These are phyloP conservation scores for Fusarium protoensiforme DNA, from an alignment of 2,329 filamentous ascomycete genomes.

Conservation along the genomic window DNA sequence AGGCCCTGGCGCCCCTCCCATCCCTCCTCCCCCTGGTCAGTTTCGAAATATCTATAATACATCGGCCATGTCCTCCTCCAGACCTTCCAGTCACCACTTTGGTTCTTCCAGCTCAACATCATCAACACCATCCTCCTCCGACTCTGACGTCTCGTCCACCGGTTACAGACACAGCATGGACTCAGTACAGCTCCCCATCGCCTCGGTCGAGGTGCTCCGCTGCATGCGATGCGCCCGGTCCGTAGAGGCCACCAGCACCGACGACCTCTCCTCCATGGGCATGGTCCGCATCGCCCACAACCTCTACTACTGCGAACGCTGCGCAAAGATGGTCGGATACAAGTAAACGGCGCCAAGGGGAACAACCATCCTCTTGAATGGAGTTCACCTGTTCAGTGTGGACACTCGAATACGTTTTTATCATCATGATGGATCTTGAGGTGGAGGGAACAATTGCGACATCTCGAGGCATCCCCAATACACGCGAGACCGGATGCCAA, in stretches of 20 bases:
- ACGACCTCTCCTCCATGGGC: constrained; percentile 66
- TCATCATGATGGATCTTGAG: not conserved
- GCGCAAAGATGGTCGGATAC: constrained; percentile 72
- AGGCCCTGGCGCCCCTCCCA: constrained; percentile 19
- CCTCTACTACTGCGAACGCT: constrained; percentile 74
- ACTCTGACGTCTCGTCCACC: constrained; percentile 40
- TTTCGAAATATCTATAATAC: constrained; percentile 34
- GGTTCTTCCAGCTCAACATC: constrained; percentile 38
- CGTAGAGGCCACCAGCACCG: constrained; percentile 70
- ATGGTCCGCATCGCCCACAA: constrained; percentile 75
- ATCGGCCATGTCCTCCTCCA: constrained; percentile 30
- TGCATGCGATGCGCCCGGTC: constrained; percentile 71
- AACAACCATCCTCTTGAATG: not conserved
- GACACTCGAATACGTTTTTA: not conserved
- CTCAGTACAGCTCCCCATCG: constrained; percentile 55
- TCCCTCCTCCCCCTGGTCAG: not conserved
- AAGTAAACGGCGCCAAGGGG: constrained; percentile 53
- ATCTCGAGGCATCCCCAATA: constrained; percentile 8
- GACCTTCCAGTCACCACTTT: constrained; percentile 35
- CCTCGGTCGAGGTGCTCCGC: constrained; percentile 69
- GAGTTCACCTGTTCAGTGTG: constrained; percentile 6
- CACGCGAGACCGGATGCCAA: constrained; percentile 25
- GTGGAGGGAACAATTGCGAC: constrained; percentile 22
- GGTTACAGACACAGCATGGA: constrained; percentile 62
- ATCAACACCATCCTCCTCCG: constrained; percentile 33